Evolutionary conservation across 2,329 filamentous ascomycete genomes (phyloP).

Genomic region (Coniochaeta prunicola): DNA sequence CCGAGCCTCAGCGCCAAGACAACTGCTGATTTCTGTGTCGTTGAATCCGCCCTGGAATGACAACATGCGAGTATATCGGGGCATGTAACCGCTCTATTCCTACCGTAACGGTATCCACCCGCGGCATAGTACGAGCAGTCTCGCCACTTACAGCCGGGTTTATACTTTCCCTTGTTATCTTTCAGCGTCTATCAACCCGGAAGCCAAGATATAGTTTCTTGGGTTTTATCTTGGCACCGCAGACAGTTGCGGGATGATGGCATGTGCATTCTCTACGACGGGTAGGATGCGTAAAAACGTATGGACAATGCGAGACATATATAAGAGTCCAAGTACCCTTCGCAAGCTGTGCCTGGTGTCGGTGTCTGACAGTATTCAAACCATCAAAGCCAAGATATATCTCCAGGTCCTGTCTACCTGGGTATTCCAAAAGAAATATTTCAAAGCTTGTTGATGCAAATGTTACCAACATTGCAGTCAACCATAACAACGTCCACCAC

Average conservation of each 20-base stretch:
- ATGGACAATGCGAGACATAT: background rate
- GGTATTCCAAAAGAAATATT: background rate
- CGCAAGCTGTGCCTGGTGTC: background rate
- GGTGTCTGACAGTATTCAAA: background rate
- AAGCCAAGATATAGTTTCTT: slow-evolving; percentile 3
- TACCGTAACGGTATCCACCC: background rate
- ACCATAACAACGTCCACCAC: slow-evolving; percentile 7
- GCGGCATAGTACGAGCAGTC: background rate
- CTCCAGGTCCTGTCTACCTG: background rate
- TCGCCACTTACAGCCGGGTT: background rate
- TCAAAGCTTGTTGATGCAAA: background rate
- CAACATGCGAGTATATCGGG: background rate
- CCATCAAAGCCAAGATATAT: background rate
- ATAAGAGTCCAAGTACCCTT: background rate
- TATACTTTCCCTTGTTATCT: background rate
- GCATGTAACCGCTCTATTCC: background rate
- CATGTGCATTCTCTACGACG: background rate
- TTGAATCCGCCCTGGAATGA: background rate
- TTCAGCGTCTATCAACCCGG: background rate
- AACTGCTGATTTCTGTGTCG: background rate
- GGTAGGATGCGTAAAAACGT: background rate
- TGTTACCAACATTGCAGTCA: slow-evolving; percentile 2
- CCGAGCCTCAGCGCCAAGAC: background rate
- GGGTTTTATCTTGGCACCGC: background rate
- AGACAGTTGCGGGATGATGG: background rate